phyloP scores from a whole-genome alignment of 2,329 filamentous ascomycete genomes.

The Aspergillus sp. region DNA sequence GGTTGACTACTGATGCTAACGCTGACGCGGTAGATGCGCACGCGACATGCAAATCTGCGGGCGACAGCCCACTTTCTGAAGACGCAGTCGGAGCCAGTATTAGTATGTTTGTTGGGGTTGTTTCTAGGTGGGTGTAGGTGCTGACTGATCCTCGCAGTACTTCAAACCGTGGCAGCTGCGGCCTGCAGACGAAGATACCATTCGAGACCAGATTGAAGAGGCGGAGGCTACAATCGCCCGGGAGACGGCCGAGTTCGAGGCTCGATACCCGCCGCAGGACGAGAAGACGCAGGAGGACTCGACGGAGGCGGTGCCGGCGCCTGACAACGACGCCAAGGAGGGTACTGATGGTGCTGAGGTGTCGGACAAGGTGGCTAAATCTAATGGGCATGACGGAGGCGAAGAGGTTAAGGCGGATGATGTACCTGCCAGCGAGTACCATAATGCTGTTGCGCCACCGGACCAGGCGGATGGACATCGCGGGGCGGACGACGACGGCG shows the following conservation, averaged over 20 bases:
- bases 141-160: slow-evolving; percentile 54
- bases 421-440: slow-evolving; percentile 27
- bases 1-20: slow-evolving; percentile 22
- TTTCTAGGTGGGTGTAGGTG: slow-evolving; percentile 2
- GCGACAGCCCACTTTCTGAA: slow-evolving; percentile 69
- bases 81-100: slow-evolving; percentile 67
- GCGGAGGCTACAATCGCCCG: slow-evolving; percentile 61
- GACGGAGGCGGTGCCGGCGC: not conserved
- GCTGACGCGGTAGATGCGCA: slow-evolving; percentile 59
- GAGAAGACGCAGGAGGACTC: slow-evolving; percentile 15
- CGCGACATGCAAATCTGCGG: slow-evolving; percentile 69
- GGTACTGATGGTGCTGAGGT: slow-evolving; percentile 45
- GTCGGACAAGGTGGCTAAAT: slow-evolving; percentile 25
- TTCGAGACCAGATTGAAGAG: slow-evolving; percentile 68
- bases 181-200: slow-evolving; percentile 64
- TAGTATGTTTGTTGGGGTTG: slow-evolving; percentile 60
- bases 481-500: slow-evolving; percentile 64
- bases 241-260: slow-evolving; percentile 64
- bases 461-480: slow-evolving; percentile 42
- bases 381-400: slow-evolving; percentile 17
- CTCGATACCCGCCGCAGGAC: slow-evolving; percentile 39
- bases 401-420: slow-evolving; percentile 17
- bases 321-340: slow-evolving; percentile 16
- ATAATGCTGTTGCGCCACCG: slow-evolving; percentile 29
- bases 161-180: slow-evolving; percentile 81